Evolutionary conservation across 2,329 filamentous ascomycete genomes (phyloP), one percentile per base, ranked within the genome.

Genomic region (Zasmidium angulare): DNA sequence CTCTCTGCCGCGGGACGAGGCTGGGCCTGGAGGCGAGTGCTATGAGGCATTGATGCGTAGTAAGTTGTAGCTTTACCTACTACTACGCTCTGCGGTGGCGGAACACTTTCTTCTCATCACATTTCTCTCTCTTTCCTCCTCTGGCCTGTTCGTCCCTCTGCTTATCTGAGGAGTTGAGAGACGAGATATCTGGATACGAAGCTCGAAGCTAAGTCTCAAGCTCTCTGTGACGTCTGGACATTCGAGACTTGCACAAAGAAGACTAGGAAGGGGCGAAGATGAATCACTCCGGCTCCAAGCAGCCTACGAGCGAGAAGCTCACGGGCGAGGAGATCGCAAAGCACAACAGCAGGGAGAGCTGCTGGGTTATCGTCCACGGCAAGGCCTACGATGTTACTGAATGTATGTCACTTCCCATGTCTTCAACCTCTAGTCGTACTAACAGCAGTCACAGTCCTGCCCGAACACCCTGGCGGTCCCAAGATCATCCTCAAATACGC

Each of bases 401-500:
- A 31, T 96, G 65, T 67, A 55, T 24, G 64, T 61, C 49, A 6
- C 9, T 19, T n/a, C 12, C 49, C 11, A 12, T n/a, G 4, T 24
- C 19, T 20, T 14, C 17, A 3, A n/a, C 93, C 77, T 17, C n/a
- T 22, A 26, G n/a, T 10, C 9, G 36, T 43, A 14, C 36, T 29
- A 29, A 43, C n/a, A 43, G 3, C n/a, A 43, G n/a, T 43, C 36
- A 14, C 53, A 67, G 63, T 69, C 63, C 58, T 68, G 19, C 67
- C 67, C 22, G 67, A 96, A 75, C 92, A 96, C 72, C 93, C 93
- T 22, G 93, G 93, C 62, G 93, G 91, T 40, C 83, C 87, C 66
- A 95, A 93, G 73, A 96, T 98, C 74, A 98, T 99, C 71, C 84
- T 99, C 65, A 96, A 96, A 79, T 96, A 97, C 78, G 93, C 93